Base-by-base conservation (phyloP, 1,139 yeast genomes). In the Diutina siamensis region DNA sequence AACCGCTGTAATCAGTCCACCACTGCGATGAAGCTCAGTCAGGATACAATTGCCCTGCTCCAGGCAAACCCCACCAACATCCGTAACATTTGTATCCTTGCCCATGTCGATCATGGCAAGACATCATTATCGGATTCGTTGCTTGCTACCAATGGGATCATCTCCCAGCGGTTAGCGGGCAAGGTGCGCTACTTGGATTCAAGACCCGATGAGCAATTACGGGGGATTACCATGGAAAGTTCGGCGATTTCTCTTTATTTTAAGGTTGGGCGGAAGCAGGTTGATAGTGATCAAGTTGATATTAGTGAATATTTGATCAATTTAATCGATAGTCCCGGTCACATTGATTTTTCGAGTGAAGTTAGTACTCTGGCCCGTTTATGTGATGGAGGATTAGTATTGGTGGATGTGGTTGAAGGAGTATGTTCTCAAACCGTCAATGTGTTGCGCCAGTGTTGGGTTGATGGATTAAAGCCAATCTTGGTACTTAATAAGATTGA, bases 101-200 rank as follows among this genome's bases (percentile, higher is more conserved):
- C 99, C 1, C 99, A 94, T 64, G 98, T 94, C 31, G 99, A 94
- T 60, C 99, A 94, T 60, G 99, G 99, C 40, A 94, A 92, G 64
- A 94, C 99, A 0, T 86, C 97, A 2, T 68, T 94, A 42, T 84
- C 96, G 46, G 99, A 94, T 62, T 85, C 95, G 7, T 68, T 94
- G 46, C 65, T 94, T 45, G 97, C 98, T 27, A 83, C 95, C 45
- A 94, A 94, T 64, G 98, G 98, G 46, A 88, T 94, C 60, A 88
- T 94, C 48, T 89, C 98, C 0, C 95, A 84, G 53, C 73, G 92
- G 56, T 74, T 89, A 76, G 98, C 97, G 2, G 99, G 98, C 28
- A 88, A 88, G 57, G 88, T 94, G 48, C 71, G 98, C 51, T 94
- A 83, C 59, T 69, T 94, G 47, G 99, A 94, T 57, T 83, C 97